Evolutionary conservation across 2,329 filamentous ascomycete species (phyloP), one percentile per base, ranked within the genome.

Genomic region (Ascochyta lentis): DNA sequence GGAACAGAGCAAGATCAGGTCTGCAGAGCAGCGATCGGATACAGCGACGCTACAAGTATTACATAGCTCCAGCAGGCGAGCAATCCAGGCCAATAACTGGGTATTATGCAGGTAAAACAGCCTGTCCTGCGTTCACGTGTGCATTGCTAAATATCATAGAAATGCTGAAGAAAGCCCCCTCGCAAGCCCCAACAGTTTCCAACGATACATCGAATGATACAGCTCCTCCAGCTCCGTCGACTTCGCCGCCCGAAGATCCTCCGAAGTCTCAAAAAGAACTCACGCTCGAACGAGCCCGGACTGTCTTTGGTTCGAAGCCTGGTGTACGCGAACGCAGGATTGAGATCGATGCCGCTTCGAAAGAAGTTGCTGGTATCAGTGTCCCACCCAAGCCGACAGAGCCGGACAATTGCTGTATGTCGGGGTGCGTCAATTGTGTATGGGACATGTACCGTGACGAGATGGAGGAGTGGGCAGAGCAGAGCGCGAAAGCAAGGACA

Each of bases 331-430:
- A 92, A 68, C 83, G 89, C 37, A 83, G 83, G 59, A 84, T 86
- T 56, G 81, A 85, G 40, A 82, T 86, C 33, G 79, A 85, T 12
- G 79, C 82, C 13, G 81, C 84, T 58, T 86, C 86, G 45, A 84
- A 80, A 8, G 80, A 86, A 57, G 81, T 97, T 51, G 92, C 90
- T 1, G 94, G 93, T 3, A 84, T 98, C 1, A 77, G 86, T 16
- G 89, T 98, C 4, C 95, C 95, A 2, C 93, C 92, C 0, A 85
- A 85, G 43, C 95, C 95, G 1, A 83, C 86, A 43, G 94, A 99
- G 77, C 95, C 95, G 3, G 95, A 98, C 69, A 97, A 99, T 72
- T 99, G 95, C 83, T 99, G 95, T 78, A 99, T 99, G 95, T 95
- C 91, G 70, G 95, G 95, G 3, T 99, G 95, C 73, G 94, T 96